Evolutionary conservation across 2,329 filamentous ascomycete species (phyloP).

Genomic region (Sordariomycetes sp.): DNA sequence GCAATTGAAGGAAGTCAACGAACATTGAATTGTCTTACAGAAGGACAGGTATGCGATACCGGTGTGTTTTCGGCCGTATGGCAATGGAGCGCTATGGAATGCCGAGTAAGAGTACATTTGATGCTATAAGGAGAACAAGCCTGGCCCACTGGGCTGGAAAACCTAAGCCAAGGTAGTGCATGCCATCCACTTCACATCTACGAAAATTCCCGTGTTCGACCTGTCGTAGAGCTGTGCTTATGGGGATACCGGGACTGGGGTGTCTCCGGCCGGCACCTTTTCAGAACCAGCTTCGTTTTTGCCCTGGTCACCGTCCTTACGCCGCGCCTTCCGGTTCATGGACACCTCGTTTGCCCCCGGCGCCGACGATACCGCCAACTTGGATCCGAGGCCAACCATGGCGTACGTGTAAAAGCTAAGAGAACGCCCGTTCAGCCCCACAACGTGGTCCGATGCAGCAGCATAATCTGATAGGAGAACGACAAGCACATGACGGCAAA

Average conservation of each 20-base stretch:
- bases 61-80: background rate
- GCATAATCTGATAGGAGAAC: too few relatives aligned
- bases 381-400: conserved; percentile 9
- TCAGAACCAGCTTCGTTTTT: background rate
- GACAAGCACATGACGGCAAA: too few relatives aligned
- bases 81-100: background rate
- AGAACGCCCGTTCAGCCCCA: too few relatives aligned
- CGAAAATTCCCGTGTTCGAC: background rate
- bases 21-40: background rate
- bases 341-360: conserved; percentile 17
- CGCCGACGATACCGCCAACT: conserved; percentile 19
- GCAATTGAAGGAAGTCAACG: background rate
- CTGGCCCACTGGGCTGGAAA: background rate
- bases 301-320: background rate
- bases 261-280: background rate
- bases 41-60: background rate
- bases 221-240: background rate
- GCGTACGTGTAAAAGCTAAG: background rate
- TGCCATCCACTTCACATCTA: background rate
- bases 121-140: background rate
- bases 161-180: background rate
- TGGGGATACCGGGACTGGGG: background rate
- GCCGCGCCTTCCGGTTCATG: background rate
- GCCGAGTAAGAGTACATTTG: background rate
- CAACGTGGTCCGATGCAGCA: too few relatives aligned